A percentile compares a stretch with the other conserved stretches of the same genome.
Evolutionary conservation across 495 filamentous ascomycete species (phyloP).

Genomic region (Annulohypoxylon bovei): DNA sequence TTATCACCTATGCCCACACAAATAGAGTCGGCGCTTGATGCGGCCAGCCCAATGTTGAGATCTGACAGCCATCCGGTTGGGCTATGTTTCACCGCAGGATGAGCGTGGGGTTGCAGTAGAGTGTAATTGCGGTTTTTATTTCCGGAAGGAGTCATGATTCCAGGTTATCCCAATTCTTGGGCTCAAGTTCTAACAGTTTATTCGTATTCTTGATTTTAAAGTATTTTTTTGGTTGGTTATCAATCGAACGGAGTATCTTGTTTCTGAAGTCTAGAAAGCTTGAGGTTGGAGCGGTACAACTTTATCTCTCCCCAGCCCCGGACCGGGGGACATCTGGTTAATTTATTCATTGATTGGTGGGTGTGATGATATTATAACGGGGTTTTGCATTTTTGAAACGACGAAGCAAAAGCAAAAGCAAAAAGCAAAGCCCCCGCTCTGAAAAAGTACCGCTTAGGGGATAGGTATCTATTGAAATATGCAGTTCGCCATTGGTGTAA

Average conservation of each 20-base stretch:
- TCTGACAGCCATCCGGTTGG: conserved; percentile 7
- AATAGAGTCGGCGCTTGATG: conserved; percentile 11
- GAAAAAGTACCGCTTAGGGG: conserved; percentile 15
- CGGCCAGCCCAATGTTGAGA: conserved; percentile 13
- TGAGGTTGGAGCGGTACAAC: neutral
- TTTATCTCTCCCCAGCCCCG: conserved; percentile 23
- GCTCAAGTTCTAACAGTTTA: conserved; percentile 12
- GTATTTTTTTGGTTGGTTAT: neutral
- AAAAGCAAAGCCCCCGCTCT: conserved; percentile 28
- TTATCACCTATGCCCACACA: neutral
- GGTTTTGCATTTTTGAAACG: conserved; percentile 33
- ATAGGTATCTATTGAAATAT: conserved; percentile 37
- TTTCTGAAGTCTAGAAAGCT: neutral
- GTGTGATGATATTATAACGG: conserved; percentile 6
- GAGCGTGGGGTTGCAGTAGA: conserved; percentile 30
- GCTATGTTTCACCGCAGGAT: conserved; percentile 25
- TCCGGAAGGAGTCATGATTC: conserved; percentile 7
- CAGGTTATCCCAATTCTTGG: conserved; percentile 25
- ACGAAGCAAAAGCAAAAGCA: conserved; percentile 29
- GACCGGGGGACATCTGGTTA: conserved; percentile 15
- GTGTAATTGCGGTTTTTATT: conserved; percentile 32
- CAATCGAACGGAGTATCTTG: neutral
- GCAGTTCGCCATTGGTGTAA: conserved; percentile 26
- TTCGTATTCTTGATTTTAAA: conserved; percentile 12
- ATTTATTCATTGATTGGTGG: conserved; percentile 8